Base-by-base conservation (phyloP, 2,329 filamentous ascomycete species). In the Exophiala sp. region DNA sequence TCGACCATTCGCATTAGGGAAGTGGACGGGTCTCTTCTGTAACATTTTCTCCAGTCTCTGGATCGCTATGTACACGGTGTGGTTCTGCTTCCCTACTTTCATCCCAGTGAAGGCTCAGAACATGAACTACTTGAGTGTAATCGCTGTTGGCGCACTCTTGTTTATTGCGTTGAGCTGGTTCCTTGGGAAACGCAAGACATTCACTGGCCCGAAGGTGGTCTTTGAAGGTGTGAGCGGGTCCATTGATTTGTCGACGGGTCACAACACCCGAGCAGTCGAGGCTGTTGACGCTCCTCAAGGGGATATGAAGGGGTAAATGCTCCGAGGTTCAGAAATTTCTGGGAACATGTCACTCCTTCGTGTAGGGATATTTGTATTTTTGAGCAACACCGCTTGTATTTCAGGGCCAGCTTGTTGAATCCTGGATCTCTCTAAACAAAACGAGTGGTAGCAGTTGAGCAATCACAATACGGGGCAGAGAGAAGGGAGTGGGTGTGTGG, bases 151-250 rank as follows among this genome's bases (percentile, higher is more conserved):
- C 16, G 16, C 16, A 18, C 16, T 18, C 2, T 18, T 63, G 11
- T 50, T 63, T 34, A 55, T 55, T 24, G 42, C 33, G 7, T 39
- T 46, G 16, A 50, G 47, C 24, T 55, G 47, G 47, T 51, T 45
- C 18, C 47, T 41, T 16, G 41, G 32, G 5, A 50, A 50, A 21
- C 46, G 52, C 46, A 50, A 44, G 40, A 55, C 47, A 3, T 55
- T 96, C 91, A 24, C 94, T 88, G 62, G 88, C 80, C 90, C 91
- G 95, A 65, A 91, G 87, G 69, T 95, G 89, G n/a, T 95, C 16
- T 18, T 18, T 3, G 16, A 18, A 18, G 16, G 16, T 18, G 16
- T 18, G 16, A 18, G 16, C 16, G 16, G 16, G 16, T 18, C 16
- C 16, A 18, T 18, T 18, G 16, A 18, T 18, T 18, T 18, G 16